phyloP scores from a whole-genome alignment of 2,329 filamentous ascomycete species.

The Pestalotiopsis sp. region DNA sequence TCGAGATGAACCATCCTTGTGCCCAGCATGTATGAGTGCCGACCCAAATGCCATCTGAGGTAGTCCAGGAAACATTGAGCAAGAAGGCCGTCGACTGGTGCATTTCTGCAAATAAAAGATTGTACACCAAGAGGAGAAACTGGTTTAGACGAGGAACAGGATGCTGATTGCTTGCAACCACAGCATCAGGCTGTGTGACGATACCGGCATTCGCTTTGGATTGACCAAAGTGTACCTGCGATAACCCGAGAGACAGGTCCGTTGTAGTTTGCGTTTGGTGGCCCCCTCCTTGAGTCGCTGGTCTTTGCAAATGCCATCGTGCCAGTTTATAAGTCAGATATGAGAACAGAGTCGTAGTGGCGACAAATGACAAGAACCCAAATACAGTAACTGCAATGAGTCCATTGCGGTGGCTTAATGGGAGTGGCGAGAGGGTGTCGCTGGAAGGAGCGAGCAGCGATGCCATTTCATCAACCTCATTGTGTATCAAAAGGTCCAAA shows the following conservation, averaged over 20 bases:
- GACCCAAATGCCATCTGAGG: slow-evolving; percentile 5
- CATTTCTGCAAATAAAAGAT: slow-evolving; percentile 49
- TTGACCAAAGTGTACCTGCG: slow-evolving; percentile 7
- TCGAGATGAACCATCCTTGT: slow-evolving; percentile 69
- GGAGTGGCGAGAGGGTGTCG: slow-evolving; percentile 10
- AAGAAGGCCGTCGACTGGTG: slow-evolving; percentile 45
- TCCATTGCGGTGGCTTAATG: slow-evolving; percentile 10
- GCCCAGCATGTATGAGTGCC: slow-evolving; percentile 11
- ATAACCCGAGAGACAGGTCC: slow-evolving; percentile 7
- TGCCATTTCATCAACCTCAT: slow-evolving; percentile 1
- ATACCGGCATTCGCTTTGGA: neutral
- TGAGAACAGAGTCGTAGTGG: slow-evolving; percentile 12
- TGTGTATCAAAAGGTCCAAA: neutral
- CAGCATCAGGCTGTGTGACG: neutral
- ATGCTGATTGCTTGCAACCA: neutral
- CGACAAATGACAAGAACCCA: slow-evolving; percentile 15
- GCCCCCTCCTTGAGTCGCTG: neutral
- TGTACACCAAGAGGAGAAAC: slow-evolving; percentile 70
- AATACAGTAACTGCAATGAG: slow-evolving; percentile 17
- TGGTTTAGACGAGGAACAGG: slow-evolving; percentile 56
- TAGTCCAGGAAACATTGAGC: slow-evolving; percentile 63
- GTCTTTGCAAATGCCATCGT: slow-evolving; percentile 21
- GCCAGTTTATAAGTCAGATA: slow-evolving; percentile 16
- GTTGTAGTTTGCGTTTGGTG: neutral
- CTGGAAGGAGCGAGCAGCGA: neutral